phyloP scores from a whole-genome alignment of 441 rosid species.

The Adansonia gregorii region DNA sequence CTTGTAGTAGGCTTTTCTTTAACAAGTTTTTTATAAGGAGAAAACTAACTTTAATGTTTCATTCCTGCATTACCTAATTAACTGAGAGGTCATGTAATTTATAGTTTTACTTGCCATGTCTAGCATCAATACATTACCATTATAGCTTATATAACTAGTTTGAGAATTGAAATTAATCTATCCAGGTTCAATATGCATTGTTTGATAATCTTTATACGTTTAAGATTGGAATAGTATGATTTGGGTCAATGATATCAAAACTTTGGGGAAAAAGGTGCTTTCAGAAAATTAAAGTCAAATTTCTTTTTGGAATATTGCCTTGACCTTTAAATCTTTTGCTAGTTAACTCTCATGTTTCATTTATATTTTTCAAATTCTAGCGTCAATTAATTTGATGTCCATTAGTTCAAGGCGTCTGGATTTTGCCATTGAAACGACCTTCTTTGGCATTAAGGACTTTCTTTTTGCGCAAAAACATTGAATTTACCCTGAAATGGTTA shows the following conservation, averaged over 20 bases:
- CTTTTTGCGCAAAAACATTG: not conserved
- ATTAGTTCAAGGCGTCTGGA: not conserved
- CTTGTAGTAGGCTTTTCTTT: not conserved
- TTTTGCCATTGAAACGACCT: not conserved
- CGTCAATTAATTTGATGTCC: not conserved
- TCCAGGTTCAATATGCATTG: not conserved
- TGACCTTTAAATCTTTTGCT: not conserved
- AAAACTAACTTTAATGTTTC: not conserved
- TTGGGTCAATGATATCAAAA: not conserved
- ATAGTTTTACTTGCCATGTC: not conserved
- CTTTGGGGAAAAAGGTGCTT: not conserved
- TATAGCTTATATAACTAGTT: slow-evolving; percentile 5
- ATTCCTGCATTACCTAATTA: not conserved
- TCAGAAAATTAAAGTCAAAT: not conserved
- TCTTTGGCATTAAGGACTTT: not conserved
- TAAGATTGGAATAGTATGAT: slow-evolving; percentile 12
- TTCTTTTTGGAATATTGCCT: not conserved
- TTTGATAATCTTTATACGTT: not conserved
- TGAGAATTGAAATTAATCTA: not conserved
- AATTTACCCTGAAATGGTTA: slow-evolving; percentile 3
- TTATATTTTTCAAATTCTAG: slow-evolving; percentile 10
- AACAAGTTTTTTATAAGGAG: not conserved
- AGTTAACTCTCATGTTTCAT: not conserved
- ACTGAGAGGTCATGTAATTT: not conserved
- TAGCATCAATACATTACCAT: not conserved